Evolutionary conservation across 805 yeast species (phyloP).

Genomic region (Lipomyces spencermartinsiae): DNA sequence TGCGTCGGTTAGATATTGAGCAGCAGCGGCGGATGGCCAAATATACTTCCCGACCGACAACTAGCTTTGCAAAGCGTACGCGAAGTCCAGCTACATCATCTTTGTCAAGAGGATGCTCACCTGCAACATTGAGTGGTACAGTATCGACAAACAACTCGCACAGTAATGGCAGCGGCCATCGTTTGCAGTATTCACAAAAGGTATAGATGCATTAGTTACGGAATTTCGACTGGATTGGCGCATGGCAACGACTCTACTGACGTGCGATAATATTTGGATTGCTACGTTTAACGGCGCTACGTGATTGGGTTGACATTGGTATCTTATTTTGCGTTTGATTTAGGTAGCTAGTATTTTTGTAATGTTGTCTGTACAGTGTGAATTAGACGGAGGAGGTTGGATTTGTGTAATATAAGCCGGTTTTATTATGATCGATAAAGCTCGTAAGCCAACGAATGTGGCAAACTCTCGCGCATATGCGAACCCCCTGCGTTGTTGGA

Average conservation of each 20-base stretch:
- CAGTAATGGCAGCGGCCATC: constrained; percentile 24
- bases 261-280: neutral
- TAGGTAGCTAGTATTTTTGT: neutral
- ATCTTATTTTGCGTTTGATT: neutral
- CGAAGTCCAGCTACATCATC: constrained; percentile 28
- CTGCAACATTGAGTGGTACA: constrained; percentile 12
- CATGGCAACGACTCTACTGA: neutral
- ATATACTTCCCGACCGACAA: constrained; percentile 31
- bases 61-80: constrained; percentile 26
- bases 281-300: neutral
- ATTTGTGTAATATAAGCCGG: neutral
- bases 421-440: neutral
- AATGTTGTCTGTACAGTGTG: neutral
- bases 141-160: neutral
- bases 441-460: too few relatives aligned
- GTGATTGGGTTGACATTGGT: neutral
- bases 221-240: neutral
- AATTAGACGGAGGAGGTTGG: too few relatives aligned
- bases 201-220: constrained; percentile 14
- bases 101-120: constrained; percentile 25
- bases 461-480: too few relatives aligned
- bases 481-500: too few relatives aligned
- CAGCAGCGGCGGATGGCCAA: constrained; percentile 32
- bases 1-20: constrained; percentile 39
- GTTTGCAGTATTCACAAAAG: constrained; percentile 33